Percentiles rank a stretch among this genome's conserved stretches.
Conservation (phyloP, 2,329 filamentous ascomycete genomes). For the Stylonectria norvegica region DNA sequence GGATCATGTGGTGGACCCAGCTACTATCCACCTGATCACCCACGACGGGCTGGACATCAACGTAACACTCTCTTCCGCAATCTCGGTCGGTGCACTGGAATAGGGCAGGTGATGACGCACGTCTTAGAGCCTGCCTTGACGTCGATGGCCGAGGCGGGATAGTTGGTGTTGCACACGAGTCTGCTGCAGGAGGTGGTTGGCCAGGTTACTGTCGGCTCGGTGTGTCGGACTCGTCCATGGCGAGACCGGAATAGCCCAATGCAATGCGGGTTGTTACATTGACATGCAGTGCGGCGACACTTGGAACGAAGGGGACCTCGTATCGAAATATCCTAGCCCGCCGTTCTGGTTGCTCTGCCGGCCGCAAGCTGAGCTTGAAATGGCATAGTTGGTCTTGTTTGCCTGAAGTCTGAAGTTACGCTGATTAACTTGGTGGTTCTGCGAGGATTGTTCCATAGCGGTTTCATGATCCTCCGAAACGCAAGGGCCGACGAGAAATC, state of each 20-base stretch:
- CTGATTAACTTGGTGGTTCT: too few relatives aligned
- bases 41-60: constrained; percentile 12
- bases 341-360: neutral
- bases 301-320: too few relatives aligned
- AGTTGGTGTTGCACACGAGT: constrained; percentile 17
- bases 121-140: constrained; percentile 1
- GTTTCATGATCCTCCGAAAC: too few relatives aligned
- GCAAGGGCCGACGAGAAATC: too few relatives aligned
- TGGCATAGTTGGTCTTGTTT: neutral
- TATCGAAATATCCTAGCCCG: neutral
- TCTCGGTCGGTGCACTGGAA: constrained; percentile 10
- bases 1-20: constrained; percentile 8
- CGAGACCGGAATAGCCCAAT: too few relatives aligned
- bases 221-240: constrained; percentile 4
- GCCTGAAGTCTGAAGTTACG: too few relatives aligned
- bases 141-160: constrained; percentile 7
- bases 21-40: constrained; percentile 12
- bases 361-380: neutral
- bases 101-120: constrained; percentile 15
- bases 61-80: constrained; percentile 16
- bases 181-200: constrained; percentile 10
- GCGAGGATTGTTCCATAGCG: too few relatives aligned
- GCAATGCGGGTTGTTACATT: neutral
- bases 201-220: constrained; percentile 5
- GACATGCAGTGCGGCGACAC: neutral